These are phyloP conservation scores for Cinnamomum chago DNA, from an alignment of 164 flowering plant species.

Conservation along the genomic window DNA sequence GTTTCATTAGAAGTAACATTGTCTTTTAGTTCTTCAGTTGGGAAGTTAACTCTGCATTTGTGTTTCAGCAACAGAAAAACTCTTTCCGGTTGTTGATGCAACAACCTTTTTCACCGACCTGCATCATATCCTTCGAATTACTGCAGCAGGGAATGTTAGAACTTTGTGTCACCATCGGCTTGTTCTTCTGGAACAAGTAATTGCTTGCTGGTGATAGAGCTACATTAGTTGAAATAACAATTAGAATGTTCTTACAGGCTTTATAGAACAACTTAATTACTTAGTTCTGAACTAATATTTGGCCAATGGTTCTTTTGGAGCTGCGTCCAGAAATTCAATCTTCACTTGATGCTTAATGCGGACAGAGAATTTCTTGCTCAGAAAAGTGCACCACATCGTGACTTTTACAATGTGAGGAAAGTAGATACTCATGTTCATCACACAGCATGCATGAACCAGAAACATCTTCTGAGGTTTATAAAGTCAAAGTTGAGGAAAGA, in stretches of 20 bases:
- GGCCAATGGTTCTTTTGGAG: conserved; percentile 6
- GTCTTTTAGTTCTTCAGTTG: neutral
- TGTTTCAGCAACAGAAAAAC: conserved; percentile 66
- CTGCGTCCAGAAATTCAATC: conserved; percentile 81
- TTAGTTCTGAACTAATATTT: neutral
- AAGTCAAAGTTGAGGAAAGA: conserved; percentile 96
- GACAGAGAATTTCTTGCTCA: conserved; percentile 97
- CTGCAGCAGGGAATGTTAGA: conserved; percentile 81
- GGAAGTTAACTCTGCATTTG: neutral
- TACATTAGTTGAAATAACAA: neutral
- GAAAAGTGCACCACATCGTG: conserved; percentile 99
- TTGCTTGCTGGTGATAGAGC: neutral
- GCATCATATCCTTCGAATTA: conserved; percentile 78
- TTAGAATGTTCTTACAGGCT: neutral
- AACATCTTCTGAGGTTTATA: conserved; percentile 90
- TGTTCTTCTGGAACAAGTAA: conserved; percentile 84
- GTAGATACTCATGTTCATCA: conserved; percentile 99
- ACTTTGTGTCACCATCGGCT: conserved; percentile 83
- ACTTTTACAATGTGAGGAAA: conserved; percentile 96
- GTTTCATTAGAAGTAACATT: neutral
- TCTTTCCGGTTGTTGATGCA: conserved; percentile 90
- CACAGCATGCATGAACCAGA: conserved; percentile 99
- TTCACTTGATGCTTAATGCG: conserved; percentile 97
- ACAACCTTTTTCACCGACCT: conserved; percentile 92
- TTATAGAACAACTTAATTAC: neutral